Conservation (phyloP, 2,329 filamentous ascomycete genomes). For the Ophiocordyceps robertsii region DNA sequence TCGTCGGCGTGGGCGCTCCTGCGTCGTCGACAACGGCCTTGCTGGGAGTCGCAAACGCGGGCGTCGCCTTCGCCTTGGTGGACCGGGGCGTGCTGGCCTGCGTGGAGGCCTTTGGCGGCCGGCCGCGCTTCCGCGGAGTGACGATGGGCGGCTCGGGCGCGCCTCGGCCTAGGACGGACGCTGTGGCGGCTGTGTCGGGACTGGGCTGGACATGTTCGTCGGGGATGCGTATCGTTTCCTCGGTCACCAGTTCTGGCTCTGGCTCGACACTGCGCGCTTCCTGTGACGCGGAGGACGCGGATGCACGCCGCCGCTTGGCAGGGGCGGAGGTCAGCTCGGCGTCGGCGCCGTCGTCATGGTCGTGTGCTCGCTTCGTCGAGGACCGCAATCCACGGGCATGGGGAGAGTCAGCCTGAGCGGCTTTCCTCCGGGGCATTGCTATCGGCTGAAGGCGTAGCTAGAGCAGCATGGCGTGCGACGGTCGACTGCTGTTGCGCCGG, state of each 20-base stretch:
- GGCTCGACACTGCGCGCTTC: not conserved
- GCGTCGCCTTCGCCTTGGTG: conserved; percentile 17
- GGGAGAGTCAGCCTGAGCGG: not conserved
- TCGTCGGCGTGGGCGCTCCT: conserved; percentile 43
- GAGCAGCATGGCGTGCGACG: conserved; percentile 2
- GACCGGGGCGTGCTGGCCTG: conserved; percentile 21
- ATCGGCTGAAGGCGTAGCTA: too few species aligned
- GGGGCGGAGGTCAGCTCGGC: conserved; percentile 14
- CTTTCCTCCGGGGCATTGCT: conserved; percentile 3
- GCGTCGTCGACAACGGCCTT: conserved; percentile 15
- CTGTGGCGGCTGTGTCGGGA: not conserved
- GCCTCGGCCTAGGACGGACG: not conserved
- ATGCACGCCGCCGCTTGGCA: conserved; percentile 16
- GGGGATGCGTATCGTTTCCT: not conserved
- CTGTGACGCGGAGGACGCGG: conserved; percentile 6
- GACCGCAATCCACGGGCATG: conserved; percentile 1
- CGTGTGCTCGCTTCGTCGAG: conserved; percentile 11
- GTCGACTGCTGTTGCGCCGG: not conserved
- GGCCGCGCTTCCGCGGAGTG: conserved; percentile 16
- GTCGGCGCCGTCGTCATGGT: conserved; percentile 6
- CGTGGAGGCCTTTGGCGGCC: conserved; percentile 14
- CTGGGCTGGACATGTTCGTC: not conserved
- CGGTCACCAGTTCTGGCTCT: not conserved
- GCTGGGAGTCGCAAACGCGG: conserved; percentile 23
- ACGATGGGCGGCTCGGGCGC: conserved; percentile 7